Conservation (phyloP, 352 stramenopile genomes). For the Pythium rishiriense region DNA sequence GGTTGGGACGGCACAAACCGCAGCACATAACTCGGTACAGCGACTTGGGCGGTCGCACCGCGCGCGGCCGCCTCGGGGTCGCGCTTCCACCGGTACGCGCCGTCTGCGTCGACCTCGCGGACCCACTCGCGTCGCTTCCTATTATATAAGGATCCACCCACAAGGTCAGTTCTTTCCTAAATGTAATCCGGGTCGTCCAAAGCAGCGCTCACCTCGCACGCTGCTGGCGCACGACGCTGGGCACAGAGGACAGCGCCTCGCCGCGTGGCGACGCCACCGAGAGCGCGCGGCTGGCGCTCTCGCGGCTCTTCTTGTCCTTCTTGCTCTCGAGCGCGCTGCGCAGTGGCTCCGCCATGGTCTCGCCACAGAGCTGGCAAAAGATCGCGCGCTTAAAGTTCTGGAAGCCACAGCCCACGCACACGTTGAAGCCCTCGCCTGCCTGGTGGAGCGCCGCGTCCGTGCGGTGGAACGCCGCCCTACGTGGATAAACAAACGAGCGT, state of each 20-base stretch:
- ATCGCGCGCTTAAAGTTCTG: constrained; percentile 46
- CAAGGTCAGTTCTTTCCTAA: no score
- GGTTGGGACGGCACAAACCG: constrained; percentile 1
- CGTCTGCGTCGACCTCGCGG: constrained; percentile 6
- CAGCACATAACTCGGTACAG: constrained; percentile 17
- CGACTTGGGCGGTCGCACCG: not conserved
- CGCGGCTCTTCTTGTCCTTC: constrained; percentile 21
- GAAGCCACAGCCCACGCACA: constrained; percentile 38
- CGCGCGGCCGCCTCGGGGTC: not conserved
- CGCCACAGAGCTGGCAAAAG: constrained; percentile 44
- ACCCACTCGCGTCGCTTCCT: constrained; percentile 25
- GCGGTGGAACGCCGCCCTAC: constrained; percentile 30
- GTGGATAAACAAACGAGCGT: not conserved
- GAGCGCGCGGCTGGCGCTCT: not conserved
- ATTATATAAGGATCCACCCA: no score
- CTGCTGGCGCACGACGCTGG: constrained; percentile 18
- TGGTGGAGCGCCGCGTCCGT: constrained; percentile 40
- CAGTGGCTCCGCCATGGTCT: constrained; percentile 18
- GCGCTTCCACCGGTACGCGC: constrained; percentile 17
- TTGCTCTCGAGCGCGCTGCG: constrained; percentile 19
- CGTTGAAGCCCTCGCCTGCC: constrained; percentile 41
- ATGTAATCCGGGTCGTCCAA: no score
- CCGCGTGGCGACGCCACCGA: constrained; percentile 18
- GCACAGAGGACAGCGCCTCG: constrained; percentile 18
- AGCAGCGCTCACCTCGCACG: constrained; percentile 12